A percentile compares a stretch with the other conserved stretches of the same genome.
Conservation (phyloP, 441 rosid genomes). For the Erysimum pusillum region DNA sequence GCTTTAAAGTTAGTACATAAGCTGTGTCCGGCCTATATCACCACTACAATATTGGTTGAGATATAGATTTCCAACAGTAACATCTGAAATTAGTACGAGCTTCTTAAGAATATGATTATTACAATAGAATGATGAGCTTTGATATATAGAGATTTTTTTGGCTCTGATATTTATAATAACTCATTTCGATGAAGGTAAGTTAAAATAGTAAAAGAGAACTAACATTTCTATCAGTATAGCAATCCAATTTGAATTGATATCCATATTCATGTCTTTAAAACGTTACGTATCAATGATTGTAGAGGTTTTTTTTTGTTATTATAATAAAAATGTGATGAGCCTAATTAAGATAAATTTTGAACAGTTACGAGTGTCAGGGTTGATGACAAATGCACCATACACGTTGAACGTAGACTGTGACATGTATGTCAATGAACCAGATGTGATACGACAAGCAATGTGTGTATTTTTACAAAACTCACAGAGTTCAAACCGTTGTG, state of each 20-base stretch:
- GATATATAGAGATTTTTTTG: too few relatives aligned
- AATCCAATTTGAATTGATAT: too few relatives aligned
- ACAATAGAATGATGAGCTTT: neutral
- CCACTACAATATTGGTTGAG: too few relatives aligned
- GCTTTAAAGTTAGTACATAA: neutral
- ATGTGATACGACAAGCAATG: conserved; percentile 33
- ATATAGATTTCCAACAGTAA: too few relatives aligned
- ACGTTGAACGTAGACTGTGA: conserved; percentile 37
- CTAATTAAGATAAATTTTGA: too few relatives aligned
- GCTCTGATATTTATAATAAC: too few relatives aligned
- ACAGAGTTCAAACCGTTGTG: neutral
- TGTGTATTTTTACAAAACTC: conserved; percentile 17
- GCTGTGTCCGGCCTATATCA: neutral
- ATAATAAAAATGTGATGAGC: neutral
- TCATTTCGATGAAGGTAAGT: too few relatives aligned
- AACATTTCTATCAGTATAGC: too few relatives aligned
- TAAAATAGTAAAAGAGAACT: too few relatives aligned
- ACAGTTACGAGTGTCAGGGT: conserved; percentile 63
- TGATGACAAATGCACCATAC: conserved; percentile 49
- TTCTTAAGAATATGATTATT: neutral
- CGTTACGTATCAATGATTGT: too few relatives aligned
- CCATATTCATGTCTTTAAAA: too few relatives aligned
- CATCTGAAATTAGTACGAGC: neutral
- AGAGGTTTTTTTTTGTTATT: neutral
- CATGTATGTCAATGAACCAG: conserved; percentile 27